Conservation (phyloP, 768 basidiomycete genomes). For the Lactarius hengduanensis region DNA sequence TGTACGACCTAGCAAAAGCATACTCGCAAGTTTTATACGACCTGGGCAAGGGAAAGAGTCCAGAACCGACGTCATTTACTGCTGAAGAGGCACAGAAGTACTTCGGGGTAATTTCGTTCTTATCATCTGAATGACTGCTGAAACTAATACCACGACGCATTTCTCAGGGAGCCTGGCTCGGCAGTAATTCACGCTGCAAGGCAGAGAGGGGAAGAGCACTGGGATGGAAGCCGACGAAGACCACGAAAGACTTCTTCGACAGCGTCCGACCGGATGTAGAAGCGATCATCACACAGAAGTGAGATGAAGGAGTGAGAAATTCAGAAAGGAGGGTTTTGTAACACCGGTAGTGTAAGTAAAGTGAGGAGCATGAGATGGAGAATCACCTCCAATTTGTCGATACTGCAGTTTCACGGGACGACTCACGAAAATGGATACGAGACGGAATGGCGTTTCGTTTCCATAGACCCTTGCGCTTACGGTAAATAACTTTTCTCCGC, state of each 20-base stretch:
- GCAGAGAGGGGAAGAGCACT: conserved; percentile 44
- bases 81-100: conserved; percentile 43
- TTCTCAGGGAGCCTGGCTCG: conserved; percentile 25
- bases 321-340: background rate
- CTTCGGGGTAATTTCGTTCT: conserved; percentile 32
- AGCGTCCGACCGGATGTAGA: conserved; percentile 49
- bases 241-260: conserved; percentile 48
- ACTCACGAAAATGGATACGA: background rate
- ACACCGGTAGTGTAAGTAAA: background rate
- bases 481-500: background rate
- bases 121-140: background rate
- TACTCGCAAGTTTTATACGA: conserved; percentile 39
- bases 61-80: conserved; percentile 46
- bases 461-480: background rate
- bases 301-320: background rate
- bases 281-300: conserved; percentile 22
- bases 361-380: background rate
- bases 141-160: conserved; percentile 3
- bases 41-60: conserved; percentile 34
- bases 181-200: conserved; percentile 44
- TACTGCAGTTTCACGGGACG: background rate
- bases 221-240: conserved; percentile 54
- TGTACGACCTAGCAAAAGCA: conserved; percentile 38
- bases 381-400: background rate
- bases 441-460: background rate